phyloP scores from a whole-genome alignment of 2,329 filamentous ascomycete species.

The Gnomoniopsis sp. region DNA sequence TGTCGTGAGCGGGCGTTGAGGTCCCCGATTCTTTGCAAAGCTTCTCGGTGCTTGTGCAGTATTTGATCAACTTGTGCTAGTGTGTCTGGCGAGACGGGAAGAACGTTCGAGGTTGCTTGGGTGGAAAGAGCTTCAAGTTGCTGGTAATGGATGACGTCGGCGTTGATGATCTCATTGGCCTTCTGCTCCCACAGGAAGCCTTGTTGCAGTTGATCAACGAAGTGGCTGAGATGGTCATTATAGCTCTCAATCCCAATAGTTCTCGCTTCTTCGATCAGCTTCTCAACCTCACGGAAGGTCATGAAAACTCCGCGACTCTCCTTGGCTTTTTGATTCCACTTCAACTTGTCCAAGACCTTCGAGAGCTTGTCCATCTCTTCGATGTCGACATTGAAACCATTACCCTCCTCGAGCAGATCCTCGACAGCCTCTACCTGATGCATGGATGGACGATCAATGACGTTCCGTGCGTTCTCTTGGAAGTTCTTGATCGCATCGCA shows the following conservation, averaged over 20 bases:
- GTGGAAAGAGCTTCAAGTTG: conserved; percentile 88
- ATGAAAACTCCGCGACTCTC: conserved; percentile 61
- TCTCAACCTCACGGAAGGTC: conserved; percentile 72
- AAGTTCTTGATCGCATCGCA: conserved; percentile 82
- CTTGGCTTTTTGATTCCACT: conserved; percentile 80
- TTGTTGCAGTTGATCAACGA: conserved; percentile 70
- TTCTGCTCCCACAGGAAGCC: conserved; percentile 91
- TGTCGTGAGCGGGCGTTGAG: conserved; percentile 76
- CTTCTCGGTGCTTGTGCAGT: conserved; percentile 91
- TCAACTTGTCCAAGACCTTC: conserved; percentile 76
- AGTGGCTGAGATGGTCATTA: conserved; percentile 75
- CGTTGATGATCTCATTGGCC: conserved; percentile 87
- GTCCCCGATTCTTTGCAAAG: conserved; percentile 81
- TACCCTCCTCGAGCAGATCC: conserved; percentile 85
- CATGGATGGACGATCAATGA: conserved; percentile 60
- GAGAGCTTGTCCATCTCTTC: conserved; percentile 83
- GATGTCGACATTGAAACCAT: conserved; percentile 85
- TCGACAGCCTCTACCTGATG: conserved; percentile 74
- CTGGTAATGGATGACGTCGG: conserved; percentile 87
- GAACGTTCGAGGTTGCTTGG: conserved; percentile 65
- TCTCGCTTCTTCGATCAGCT: conserved; percentile 73
- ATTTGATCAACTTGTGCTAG: conserved; percentile 84
- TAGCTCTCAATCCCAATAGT: conserved; percentile 75
- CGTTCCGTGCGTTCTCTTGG: conserved; percentile 69
- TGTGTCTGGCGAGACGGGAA: conserved; percentile 82